A percentile compares a stretch with the other conserved stretches of the same genome.
phyloP scores from a whole-genome alignment of 257 asterid genomes.

The Rauvolfia tetraphylla region DNA sequence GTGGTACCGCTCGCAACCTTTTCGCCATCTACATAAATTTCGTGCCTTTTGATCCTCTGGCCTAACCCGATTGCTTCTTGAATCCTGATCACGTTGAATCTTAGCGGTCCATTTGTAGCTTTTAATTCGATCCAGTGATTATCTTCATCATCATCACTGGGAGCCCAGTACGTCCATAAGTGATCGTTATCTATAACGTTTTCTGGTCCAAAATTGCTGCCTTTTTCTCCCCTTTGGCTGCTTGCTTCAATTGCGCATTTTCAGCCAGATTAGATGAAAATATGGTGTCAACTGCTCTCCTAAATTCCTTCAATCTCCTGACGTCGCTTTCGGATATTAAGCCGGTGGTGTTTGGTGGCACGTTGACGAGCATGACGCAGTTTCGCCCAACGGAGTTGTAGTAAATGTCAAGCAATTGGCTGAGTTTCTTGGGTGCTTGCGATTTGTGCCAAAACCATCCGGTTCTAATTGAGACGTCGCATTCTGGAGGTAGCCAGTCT shows the following conservation, averaged over 20 bases:
- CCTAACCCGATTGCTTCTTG: conserved; percentile 96
- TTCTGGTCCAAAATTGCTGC: conserved; percentile 51
- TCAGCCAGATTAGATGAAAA: conserved; percentile 53
- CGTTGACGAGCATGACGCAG: conserved; percentile 74
- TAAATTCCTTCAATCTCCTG: conserved; percentile 47
- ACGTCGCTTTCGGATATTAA: conserved; percentile 63
- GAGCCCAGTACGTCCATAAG: conserved; percentile 90
- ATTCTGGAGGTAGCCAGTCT: conserved; percentile 89
- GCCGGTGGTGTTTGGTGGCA: conserved; percentile 82
- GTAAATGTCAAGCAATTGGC: conserved; percentile 58
- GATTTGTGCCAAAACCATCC: conserved; percentile 98
- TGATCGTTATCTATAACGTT: conserved; percentile 67
- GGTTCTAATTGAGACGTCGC: conserved; percentile 77
- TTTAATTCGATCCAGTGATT: conserved; percentile 66
- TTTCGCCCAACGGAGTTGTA: conserved; percentile 93
- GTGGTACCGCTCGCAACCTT: conserved; percentile 62
- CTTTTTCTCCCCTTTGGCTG: conserved; percentile 63
- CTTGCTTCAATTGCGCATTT: conserved; percentile 46
- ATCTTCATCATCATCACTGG: conserved; percentile 37
- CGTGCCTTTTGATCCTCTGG: conserved; percentile 60
- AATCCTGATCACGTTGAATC: conserved; percentile 70
- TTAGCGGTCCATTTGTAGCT: conserved; percentile 28
- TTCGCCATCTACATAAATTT: conserved; percentile 51
- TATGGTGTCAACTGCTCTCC: conserved; percentile 53
- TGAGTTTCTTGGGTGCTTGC: conserved; percentile 58